Conservation (phyloP, 2,329 filamentous ascomycete species). For the Chalaropsis ovoidea region DNA sequence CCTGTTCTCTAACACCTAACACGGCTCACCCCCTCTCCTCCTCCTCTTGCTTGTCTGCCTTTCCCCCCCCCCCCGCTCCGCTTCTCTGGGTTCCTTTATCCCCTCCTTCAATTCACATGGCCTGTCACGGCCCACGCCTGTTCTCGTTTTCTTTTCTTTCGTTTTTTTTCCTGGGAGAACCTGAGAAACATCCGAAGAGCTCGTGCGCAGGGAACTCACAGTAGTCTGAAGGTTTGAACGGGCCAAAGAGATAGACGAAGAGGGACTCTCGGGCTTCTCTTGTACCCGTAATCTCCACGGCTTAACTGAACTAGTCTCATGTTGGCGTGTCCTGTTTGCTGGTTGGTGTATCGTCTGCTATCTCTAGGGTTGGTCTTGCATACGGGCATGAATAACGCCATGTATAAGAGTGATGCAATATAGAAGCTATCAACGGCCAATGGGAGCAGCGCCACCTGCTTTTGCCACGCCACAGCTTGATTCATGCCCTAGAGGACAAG, state of each 20-base stretch:
- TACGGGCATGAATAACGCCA: neutral
- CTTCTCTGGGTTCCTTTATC: no score
- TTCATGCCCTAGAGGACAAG: no score
- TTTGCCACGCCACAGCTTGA: constrained; percentile 4
- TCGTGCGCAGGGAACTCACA: neutral
- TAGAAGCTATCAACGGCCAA: neutral
- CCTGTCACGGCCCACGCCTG: neutral
- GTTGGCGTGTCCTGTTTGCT: no score
- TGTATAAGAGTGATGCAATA: neutral
- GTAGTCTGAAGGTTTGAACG: neutral
- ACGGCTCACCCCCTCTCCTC: neutral
- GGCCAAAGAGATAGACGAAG: neutral
- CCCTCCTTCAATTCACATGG: constrained; percentile 3
- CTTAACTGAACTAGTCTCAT: neutral
- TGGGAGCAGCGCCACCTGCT: neutral
- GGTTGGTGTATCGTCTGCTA: neutral
- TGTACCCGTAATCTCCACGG: neutral
- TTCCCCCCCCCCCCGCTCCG: neutral
- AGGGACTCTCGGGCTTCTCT: neutral
- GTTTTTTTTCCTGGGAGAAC: neutral
- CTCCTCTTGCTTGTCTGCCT: neutral
- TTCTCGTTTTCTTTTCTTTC: neutral
- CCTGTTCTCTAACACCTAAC: neutral
- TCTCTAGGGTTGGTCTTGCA: neutral
- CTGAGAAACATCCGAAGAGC: constrained; percentile 2